Evolutionary conservation across 2,329 filamentous ascomycete genomes (phyloP).

Genomic region (Phyllosticta citriasiana): DNA sequence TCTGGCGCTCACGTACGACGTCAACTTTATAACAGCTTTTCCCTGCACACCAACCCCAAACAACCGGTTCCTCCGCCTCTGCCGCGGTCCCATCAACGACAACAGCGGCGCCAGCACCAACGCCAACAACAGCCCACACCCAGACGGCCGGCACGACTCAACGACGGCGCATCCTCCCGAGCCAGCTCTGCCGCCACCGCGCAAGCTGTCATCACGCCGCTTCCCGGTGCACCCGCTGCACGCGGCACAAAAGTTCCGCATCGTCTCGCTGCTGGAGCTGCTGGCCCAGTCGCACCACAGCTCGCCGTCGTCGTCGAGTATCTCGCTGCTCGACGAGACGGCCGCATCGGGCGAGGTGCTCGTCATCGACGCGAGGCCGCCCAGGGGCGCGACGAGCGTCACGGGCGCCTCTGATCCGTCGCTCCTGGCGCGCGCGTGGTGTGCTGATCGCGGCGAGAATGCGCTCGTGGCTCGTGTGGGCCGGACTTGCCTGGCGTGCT

Average conservation of each 20-base stretch:
- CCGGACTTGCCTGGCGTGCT: constrained; percentile 62
- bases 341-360: constrained; percentile 18
- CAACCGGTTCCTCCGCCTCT: constrained; percentile 14
- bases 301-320: constrained; percentile 13
- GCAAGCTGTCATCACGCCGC: constrained; percentile 12
- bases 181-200: constrained; percentile 11
- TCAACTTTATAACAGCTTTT: constrained; percentile 45
- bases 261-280: constrained; percentile 11
- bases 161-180: neutral
- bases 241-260: constrained; percentile 25
- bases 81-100: constrained; percentile 25
- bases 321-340: constrained; percentile 12
- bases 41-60: constrained; percentile 35
- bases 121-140: constrained; percentile 14
- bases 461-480: constrained; percentile 58
- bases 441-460: constrained; percentile 64
- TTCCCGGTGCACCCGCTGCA: constrained; percentile 32
- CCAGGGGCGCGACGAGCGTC: neutral
- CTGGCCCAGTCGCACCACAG: neutral
- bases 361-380: constrained; percentile 38
- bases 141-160: constrained; percentile 2
- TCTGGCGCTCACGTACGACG: constrained; percentile 38
- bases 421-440: constrained; percentile 61
- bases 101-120: constrained; percentile 24
- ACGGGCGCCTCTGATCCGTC: constrained; percentile 42